A percentile compares a stretch with the other conserved stretches of the same genome.
Conservation (phyloP, 2,329 filamentous ascomycete species). For the Diplodia mutila region DNA sequence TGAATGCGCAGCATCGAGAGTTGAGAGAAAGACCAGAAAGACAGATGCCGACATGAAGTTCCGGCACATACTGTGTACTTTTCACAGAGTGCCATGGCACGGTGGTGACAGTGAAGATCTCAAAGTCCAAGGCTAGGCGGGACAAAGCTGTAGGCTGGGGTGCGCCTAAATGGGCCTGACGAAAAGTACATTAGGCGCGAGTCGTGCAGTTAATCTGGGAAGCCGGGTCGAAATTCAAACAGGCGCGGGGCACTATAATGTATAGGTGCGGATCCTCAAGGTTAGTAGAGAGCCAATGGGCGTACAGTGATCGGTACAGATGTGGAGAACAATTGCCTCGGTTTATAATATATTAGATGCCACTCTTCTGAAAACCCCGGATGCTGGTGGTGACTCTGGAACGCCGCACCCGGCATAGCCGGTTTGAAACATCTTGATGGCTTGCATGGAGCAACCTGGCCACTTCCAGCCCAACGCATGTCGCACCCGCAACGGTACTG, state of each 20-base stretch:
- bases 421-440: slow-evolving; percentile 9
- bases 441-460: background rate
- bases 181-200: background rate
- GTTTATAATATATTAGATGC: background rate
- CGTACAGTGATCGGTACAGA: background rate
- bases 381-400: background rate
- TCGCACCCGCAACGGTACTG: background rate
- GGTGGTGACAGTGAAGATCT: background rate
- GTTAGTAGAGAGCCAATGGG: background rate
- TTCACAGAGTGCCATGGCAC: no score
- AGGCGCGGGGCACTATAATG: background rate
- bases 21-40: background rate
- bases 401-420: background rate
- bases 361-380: background rate
- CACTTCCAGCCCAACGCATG: background rate
- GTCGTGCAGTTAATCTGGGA: slow-evolving; percentile 20
- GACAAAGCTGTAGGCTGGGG: background rate
- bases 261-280: slow-evolving; percentile 1
- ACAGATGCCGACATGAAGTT: background rate
- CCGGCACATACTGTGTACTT: no score
- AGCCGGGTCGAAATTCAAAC: slow-evolving; percentile 3
- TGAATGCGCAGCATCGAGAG: no score
- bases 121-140: background rate
- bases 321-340: background rate
- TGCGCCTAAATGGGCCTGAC: background rate